Percentiles rank a stretch among this genome's conserved stretches.
Conservation (phyloP, 371 early-diverging fungal species). For the Mucor velutinosus region DNA sequence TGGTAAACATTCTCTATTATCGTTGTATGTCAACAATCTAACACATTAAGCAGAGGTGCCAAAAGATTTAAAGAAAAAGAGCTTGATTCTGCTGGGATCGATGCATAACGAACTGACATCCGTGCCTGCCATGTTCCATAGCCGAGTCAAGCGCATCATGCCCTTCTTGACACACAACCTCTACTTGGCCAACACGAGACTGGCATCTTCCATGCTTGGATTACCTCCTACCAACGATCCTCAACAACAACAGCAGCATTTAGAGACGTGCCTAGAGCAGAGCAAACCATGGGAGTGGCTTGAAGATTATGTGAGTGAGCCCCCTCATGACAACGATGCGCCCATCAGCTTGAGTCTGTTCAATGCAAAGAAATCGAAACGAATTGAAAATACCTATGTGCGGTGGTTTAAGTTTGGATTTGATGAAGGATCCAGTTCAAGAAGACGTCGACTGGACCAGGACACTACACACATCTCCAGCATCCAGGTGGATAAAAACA, state of each 20-base stretch:
- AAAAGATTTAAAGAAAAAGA: conserved; percentile 38
- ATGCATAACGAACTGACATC: conserved; percentile 44
- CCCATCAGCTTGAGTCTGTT: conserved; percentile 46
- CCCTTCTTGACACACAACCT: conserved; percentile 64
- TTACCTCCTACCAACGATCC: conserved; percentile 25
- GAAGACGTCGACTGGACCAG: background rate
- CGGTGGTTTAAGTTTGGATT: conserved; percentile 52
- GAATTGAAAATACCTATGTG: conserved; percentile 39
- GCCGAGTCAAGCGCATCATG: conserved; percentile 59
- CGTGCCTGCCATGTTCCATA: conserved; percentile 58
- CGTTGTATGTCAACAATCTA: background rate
- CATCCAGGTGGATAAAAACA: conserved; percentile 11
- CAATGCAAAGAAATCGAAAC: conserved; percentile 38
- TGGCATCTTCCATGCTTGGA: conserved; percentile 35
- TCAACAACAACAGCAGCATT: conserved; percentile 45
- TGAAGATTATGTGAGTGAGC: conserved; percentile 57
- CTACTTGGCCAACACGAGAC: conserved; percentile 49
- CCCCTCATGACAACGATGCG: conserved; percentile 50
- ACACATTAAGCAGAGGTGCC: conserved; percentile 33
- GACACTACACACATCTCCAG: background rate
- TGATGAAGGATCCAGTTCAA: conserved; percentile 9
- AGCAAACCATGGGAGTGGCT: conserved; percentile 70
- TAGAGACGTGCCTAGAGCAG: conserved; percentile 44
- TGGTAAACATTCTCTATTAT: conserved; percentile 22
- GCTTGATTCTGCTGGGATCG: conserved; percentile 33